Evolutionary conservation across 306 rosid species (phyloP).

Genomic region (Dicorynia guianensis): DNA sequence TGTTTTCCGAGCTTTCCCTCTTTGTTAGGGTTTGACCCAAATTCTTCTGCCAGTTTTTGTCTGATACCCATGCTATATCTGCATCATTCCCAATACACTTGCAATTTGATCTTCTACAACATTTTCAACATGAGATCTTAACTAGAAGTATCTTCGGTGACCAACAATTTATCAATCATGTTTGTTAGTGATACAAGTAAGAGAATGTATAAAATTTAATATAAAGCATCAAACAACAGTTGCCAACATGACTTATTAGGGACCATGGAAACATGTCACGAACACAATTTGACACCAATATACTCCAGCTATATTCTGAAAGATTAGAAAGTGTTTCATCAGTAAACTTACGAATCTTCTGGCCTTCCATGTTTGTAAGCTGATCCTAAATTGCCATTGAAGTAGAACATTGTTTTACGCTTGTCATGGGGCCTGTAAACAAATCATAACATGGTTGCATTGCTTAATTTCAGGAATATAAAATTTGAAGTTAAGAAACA

Average conservation of each 20-base stretch:
- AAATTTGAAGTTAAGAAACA: slow-evolving; percentile 29
- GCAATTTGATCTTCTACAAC: slow-evolving; percentile 27
- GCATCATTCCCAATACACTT: slow-evolving; percentile 34
- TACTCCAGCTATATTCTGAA: neutral
- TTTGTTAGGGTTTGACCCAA: slow-evolving; percentile 79
- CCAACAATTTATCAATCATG: slow-evolving; percentile 25
- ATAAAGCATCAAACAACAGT: slow-evolving; percentile 4
- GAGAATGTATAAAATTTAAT: slow-evolving; percentile 28
- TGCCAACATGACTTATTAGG: slow-evolving; percentile 22
- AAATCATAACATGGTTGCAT: slow-evolving; percentile 35
- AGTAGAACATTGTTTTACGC: slow-evolving; percentile 83
- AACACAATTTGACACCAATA: neutral
- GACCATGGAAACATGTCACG: slow-evolving; percentile 12
- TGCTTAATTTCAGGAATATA: slow-evolving; percentile 10
- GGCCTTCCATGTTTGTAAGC: slow-evolving; percentile 78
- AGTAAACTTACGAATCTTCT: slow-evolving; percentile 70
- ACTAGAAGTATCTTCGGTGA: slow-evolving; percentile 24
- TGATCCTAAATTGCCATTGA: slow-evolving; percentile 90
- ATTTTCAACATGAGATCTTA: slow-evolving; percentile 18
- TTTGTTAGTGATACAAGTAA: slow-evolving; percentile 22
- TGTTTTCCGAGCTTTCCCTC: slow-evolving; percentile 84
- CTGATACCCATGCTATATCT: slow-evolving; percentile 97
- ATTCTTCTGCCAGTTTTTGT: slow-evolving; percentile 85
- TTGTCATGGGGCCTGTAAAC: slow-evolving; percentile 69
- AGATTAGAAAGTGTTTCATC: slow-evolving; percentile 24